Evolutionary conservation across 73 alveolate genomes (phyloP), one percentile per base, ranked within the genome.

Genomic region (Urostyla sp.): DNA sequence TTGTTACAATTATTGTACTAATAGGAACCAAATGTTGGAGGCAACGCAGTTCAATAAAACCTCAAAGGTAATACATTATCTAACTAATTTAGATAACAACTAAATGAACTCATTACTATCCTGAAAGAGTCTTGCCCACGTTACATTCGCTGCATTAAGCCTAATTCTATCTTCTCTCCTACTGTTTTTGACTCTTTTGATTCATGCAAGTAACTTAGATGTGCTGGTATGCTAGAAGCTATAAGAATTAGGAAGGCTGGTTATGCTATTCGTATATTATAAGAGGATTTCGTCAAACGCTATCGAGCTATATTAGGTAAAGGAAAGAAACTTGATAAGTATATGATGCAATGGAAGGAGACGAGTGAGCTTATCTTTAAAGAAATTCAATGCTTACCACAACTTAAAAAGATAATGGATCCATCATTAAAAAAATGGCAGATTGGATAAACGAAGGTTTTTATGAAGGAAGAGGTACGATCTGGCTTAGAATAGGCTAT

Each of bases 211-310:
- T 90, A 96, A 77, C 76, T 96, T 20, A 86, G 94, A 84, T 96
- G 97, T 85, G 98, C 98, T 36, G 99, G 99, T 21, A 83, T 96
- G 83, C 91, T 96, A 43, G 99, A 96, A 81, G 95, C 99, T 2
- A 96, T 96, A 67, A 87, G 98, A 77, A 96, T 96, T 50, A 85
- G 99, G 45, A 92, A 91, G 75, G 80, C 84, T 13, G 98, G 98
- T 45, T 92, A 92, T 46, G 76, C 94, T 0, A 87, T 92, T 40
- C 60, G 96, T 15, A 82, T 93, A 45, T 55, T 92, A 2, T 77
- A 61, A 56, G 94, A 89, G 54, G 99, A 96, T 69, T 96, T 96
- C 75, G 85, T 86, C 79, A 82, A 85, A 61, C 34, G 91, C 38
- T 89, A 85, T 81, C 66, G 89, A 49, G 85, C 77, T 13, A 34